These are phyloP conservation scores for Plasmodium gonderi DNA, from an alignment of 169 alveolate species.

Conservation along the genomic window DNA sequence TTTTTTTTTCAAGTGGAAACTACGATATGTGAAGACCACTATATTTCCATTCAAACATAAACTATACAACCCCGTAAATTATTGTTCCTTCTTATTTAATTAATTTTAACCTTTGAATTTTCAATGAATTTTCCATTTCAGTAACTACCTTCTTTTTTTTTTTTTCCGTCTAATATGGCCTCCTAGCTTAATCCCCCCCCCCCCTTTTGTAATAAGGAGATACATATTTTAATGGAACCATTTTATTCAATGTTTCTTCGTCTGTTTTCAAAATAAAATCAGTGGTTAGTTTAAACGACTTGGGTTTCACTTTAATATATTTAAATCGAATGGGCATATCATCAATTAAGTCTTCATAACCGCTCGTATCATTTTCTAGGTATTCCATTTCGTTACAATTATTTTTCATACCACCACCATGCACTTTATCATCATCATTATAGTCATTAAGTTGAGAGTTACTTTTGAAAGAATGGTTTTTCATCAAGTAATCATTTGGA, in stretches of 20 bases:
- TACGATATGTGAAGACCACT: too few relatives aligned
- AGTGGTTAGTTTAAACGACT: slow-evolving; percentile 74
- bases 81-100: too few relatives aligned
- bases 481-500: slow-evolving; percentile 49
- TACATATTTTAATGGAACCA: slow-evolving; percentile 74
- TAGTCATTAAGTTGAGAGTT: not conserved
- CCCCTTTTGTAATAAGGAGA: slow-evolving; percentile 9
- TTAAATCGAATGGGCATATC: slow-evolving; percentile 85
- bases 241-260: slow-evolving; percentile 78
- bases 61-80: too few relatives aligned
- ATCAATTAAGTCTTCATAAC: slow-evolving; percentile 83
- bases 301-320: slow-evolving; percentile 81
- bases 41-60: too few relatives aligned
- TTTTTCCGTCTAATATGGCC: not conserved
- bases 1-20: too few relatives aligned
- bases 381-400: slow-evolving; percentile 11
- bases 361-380: slow-evolving; percentile 75
- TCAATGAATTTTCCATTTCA: too few relatives aligned
- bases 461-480: not conserved
- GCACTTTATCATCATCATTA: not conserved
- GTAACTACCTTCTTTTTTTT: too few relatives aligned
- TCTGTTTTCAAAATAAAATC: slow-evolving; percentile 76
- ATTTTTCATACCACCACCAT: too few relatives aligned
- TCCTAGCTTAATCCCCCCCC: not conserved
- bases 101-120: too few relatives aligned